Base-by-base conservation (phyloP, 2,329 filamentous ascomycete species). In the Penicillium sp. region DNA sequence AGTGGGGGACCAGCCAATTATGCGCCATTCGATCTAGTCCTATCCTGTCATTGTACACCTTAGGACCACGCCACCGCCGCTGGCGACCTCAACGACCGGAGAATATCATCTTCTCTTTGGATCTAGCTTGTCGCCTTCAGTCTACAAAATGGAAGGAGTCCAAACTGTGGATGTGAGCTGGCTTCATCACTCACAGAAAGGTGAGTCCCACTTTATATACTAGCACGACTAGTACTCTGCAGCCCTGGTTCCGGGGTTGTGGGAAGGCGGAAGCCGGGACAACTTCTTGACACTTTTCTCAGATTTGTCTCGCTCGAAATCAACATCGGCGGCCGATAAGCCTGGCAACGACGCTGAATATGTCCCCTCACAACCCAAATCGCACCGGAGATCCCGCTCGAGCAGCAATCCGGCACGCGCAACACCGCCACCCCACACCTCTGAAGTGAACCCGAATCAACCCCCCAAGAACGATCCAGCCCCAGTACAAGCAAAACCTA, bases 161-260 rank as follows among this genome's bases (percentile, higher is more conserved):
- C 84, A 89, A 69, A 85, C 86, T 59, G 81, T 95, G 64, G 89
- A 95, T 72, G 89, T 95, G 65, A 90, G 87, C 72, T 95, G 89
- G 89, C 87, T 95, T 77, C 87, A 93, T 72, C 87, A 88, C 66
- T 82, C 86, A 61, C 83, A 84, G 56, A 90, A 87, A 86, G 89
- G 89, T 88, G 78, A 72, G 79, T 72, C 40, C 31, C 39, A 52
- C 39, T 44, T 43, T 18, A 9, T 37, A 38, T 41, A 7, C 35
- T 29, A 41, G 49, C 33, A 31, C 4, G 37, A 30, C n/a, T 25
- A 25, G 22, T 25, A 22, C 29, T 44, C 19, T 45, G 6, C 27
- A 30, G 18, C 37, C 29, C 41, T 25, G 25, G 36, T 18, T 42
- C 19, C 12, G 27, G 22, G 29, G 31, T 25, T 25, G n/a, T 31